Evolutionary conservation across 2,329 filamentous ascomycete genomes (phyloP).

Genomic region (Fusarium sacchari): DNA sequence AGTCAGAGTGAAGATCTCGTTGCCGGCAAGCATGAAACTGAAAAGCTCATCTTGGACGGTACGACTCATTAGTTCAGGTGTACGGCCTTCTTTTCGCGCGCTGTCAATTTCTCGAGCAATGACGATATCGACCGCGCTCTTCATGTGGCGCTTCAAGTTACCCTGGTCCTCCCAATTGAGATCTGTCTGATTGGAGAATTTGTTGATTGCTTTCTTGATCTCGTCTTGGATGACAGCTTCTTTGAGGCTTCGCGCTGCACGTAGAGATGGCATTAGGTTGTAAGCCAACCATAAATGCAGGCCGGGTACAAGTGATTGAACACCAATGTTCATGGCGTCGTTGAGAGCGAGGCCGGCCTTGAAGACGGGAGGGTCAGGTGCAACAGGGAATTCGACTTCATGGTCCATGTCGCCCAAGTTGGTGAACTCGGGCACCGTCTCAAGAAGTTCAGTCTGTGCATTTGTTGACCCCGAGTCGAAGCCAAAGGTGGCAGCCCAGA

Average conservation of each 20-base stretch:
- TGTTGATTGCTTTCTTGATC: background rate
- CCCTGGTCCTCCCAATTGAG: background rate
- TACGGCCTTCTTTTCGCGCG: background rate
- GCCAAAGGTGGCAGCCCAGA: background rate
- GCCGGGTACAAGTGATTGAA: background rate
- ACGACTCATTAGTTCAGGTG: background rate
- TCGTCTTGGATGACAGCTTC: background rate
- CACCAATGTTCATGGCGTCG: background rate
- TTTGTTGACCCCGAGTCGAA: background rate
- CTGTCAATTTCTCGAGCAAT: background rate
- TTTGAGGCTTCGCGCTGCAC: background rate
- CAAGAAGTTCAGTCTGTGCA: background rate
- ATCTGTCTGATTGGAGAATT: background rate
- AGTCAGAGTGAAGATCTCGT: background rate
- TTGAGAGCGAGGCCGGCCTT: background rate
- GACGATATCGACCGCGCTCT: background rate
- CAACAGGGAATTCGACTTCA: background rate
- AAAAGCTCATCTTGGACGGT: background rate
- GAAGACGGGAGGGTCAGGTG: background rate
- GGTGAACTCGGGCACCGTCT: background rate
- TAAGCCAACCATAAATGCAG: background rate
- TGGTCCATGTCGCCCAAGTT: background rate
- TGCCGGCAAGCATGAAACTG: background rate
- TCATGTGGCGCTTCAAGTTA: background rate
- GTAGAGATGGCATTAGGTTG: background rate